A percentile compares a stretch with the other conserved stretches of the same genome.
phyloP scores from a whole-genome alignment of 192 early-diverging fungal species.

The Chytriomyces sp. region DNA sequence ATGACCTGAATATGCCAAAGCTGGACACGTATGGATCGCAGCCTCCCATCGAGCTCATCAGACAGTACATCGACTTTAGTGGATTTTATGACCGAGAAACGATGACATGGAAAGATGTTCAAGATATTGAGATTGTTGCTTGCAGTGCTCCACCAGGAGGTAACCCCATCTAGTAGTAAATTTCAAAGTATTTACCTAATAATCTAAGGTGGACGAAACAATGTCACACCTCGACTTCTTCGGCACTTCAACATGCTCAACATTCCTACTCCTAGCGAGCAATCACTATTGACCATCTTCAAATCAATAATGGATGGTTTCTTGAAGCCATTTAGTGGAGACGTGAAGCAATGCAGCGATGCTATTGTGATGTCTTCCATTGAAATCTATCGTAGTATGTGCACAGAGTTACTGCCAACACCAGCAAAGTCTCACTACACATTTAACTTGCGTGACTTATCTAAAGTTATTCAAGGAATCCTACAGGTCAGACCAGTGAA shows the following conservation, averaged over 20 bases:
- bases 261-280: constrained; percentile 55
- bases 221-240: constrained; percentile 55
- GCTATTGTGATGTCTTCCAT: constrained; percentile 57
- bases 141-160: constrained; percentile 62
- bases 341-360: constrained; percentile 48
- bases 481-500: constrained; percentile 50
- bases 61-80: constrained; percentile 59
- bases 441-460: constrained; percentile 62
- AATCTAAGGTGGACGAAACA: constrained; percentile 51
- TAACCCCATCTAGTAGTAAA: not conserved
- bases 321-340: constrained; percentile 51
- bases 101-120: constrained; percentile 56
- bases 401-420: constrained; percentile 59
- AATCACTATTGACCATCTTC: constrained; percentile 58
- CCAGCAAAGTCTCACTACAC: constrained; percentile 66
- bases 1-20: constrained; percentile 67
- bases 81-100: constrained; percentile 66
- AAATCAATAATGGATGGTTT: constrained; percentile 61
- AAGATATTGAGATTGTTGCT: constrained; percentile 57
- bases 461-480: constrained; percentile 63
- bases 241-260: constrained; percentile 63
- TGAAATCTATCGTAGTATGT: constrained; percentile 63
- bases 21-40: constrained; percentile 65
- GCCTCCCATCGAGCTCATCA: constrained; percentile 58
- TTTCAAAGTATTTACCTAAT: too few species aligned